Conservation (phyloP, 768 basidiomycete genomes). For the Russula compacta region DNA sequence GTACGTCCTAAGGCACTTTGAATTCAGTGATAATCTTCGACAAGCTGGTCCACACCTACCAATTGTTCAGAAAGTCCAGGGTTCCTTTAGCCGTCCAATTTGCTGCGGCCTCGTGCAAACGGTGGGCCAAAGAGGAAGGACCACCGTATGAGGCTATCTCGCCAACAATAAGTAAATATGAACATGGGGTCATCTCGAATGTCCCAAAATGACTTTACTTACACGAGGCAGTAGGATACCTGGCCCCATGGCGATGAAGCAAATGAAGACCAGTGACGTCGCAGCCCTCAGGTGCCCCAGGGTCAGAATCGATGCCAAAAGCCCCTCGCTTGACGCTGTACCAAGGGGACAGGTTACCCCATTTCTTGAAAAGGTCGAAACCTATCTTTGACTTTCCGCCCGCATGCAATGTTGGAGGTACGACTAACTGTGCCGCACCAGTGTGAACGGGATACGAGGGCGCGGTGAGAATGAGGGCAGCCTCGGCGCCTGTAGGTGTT, state of each 20-base stretch:
- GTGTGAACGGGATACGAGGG: conserved; percentile 74
- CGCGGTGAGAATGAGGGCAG: conserved; percentile 62
- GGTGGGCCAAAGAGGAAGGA: conserved; percentile 46
- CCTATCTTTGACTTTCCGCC: conserved; percentile 22
- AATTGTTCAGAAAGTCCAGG: conserved; percentile 71
- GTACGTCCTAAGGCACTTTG: conserved; percentile 53
- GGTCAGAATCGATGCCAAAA: conserved; percentile 67
- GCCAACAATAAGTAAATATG: conserved; percentile 1
- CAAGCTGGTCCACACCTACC: conserved; percentile 38
- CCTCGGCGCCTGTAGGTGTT: conserved; percentile 74
- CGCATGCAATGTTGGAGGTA: conserved; percentile 32
- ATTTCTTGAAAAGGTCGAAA: conserved; percentile 65
- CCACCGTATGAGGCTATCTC: conserved; percentile 50
- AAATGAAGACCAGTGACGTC: conserved; percentile 66
- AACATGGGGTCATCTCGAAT: neutral
- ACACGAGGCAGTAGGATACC: conserved; percentile 58
- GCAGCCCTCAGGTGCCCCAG: conserved; percentile 63
- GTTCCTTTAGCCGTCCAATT: conserved; percentile 58
- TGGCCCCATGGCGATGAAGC: conserved; percentile 75
- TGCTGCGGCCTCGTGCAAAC: conserved; percentile 44
- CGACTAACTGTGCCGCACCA: conserved; percentile 54
- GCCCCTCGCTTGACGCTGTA: conserved; percentile 56
- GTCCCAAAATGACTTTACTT: conserved; percentile 22
- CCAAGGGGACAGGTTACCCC: conserved; percentile 86
- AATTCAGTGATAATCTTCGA: neutral